Evolutionary conservation across 371 early-diverging fungal species (phyloP), one percentile per base, ranked within the genome.

Genomic region (Zychaea mexicana): DNA sequence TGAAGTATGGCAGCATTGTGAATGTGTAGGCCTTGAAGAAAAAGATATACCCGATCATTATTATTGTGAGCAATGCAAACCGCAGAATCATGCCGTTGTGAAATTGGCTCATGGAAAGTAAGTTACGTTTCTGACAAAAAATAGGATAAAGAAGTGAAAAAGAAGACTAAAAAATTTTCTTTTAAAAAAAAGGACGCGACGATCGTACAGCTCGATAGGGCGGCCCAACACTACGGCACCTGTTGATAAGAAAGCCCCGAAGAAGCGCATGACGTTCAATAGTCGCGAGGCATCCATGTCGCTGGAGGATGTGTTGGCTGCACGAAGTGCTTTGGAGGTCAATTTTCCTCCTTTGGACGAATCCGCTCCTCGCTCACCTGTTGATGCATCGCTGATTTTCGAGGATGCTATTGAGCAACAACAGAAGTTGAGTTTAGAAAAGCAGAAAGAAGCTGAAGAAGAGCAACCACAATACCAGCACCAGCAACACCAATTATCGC

Each of bases 1-100:
- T 71, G 85, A 89, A 64, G 94, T 94, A 12, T 95, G 96, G 96
- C 96, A 95, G 73, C 96, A 95, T 70, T 90, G 90, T 66, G 85
- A 88, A 21, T 95, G 96, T 71, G 89, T 95, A 60, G 92, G 92
- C 9, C 63, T 81, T 32, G 78, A 82, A 15, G 78, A 85, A 57
- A 84, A 89, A 66, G 85, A 88, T 56, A 79, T 90, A 30, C 95
- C 96, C 5, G 90, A 93, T 67, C 85, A 91, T 61, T 95, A 95
- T 72, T 95, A 88, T 67, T 95, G 96, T 72, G 96, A 95, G 59
- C 81, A 86, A 30, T 94, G 96, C 74, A 79, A 80, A 22, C 93
- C 93, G n/a, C 81, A 84, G 53, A 84, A 90, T 63, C 94, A 94
- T 64, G 84, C 39, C 90, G 92, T 76, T 86, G 85, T 60, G 78